phyloP scores from a whole-genome alignment of 192 early-diverging fungal species.

The Coemansia brasiliensis region DNA sequence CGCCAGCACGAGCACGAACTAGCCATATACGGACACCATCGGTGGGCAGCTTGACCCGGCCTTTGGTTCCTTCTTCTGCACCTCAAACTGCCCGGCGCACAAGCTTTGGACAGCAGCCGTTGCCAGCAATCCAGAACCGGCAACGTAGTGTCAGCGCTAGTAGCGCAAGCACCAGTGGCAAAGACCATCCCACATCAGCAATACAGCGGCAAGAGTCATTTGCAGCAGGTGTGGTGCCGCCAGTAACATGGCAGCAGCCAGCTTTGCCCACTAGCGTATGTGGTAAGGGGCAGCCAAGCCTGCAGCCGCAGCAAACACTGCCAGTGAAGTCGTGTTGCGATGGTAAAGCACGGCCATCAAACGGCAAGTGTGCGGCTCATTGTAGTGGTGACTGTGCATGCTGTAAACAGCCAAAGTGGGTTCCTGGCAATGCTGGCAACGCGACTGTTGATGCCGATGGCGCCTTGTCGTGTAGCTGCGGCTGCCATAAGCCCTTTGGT shows the following conservation, averaged over 20 bases:
- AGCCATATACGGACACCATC: neutral
- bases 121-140: neutral
- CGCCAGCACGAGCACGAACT: neutral
- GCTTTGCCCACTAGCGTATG: neutral
- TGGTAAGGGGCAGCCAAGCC: neutral
- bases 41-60: neutral
- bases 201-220: neutral
- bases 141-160: conserved; percentile 8
- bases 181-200: neutral
- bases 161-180: neutral
- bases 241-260: conserved; percentile 2
- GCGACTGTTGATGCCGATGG: conserved; percentile 55
- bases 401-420: conserved; percentile 24
- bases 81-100: neutral
- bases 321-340: conserved; percentile 30
- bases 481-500: conserved; percentile 57
- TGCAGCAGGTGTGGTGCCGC: conserved; percentile 14
- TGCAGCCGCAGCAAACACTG: conserved; percentile 25
- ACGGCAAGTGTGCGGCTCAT: neutral
- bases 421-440: conserved; percentile 22
- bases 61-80: neutral
- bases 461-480: conserved; percentile 59
- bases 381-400: conserved; percentile 17
- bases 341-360: neutral
- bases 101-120: neutral